Base-by-base conservation (phyloP, 2,329 filamentous ascomycete species). In the Phialemoniopsis sp. region DNA sequence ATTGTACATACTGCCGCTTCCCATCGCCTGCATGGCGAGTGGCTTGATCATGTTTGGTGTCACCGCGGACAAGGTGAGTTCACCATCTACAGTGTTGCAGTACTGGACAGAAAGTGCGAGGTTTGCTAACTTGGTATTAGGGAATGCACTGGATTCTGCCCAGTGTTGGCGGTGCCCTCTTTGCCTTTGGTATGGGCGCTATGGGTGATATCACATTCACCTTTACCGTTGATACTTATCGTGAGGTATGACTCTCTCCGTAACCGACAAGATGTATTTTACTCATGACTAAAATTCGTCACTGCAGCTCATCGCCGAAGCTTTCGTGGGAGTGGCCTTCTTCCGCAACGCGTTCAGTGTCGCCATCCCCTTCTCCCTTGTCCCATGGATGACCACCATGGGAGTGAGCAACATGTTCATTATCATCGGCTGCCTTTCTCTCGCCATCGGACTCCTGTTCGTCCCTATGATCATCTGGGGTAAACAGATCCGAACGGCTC, bases 81-180 rank as follows among this genome's bases (percentile, higher is more conserved):
- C 2, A 29, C 4, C n/a, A 29, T 37, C 16, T 26, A 10, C 21
- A 26, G 21, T 26, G 6, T 26, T 10, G 21, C 21, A 26, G 10
- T 26, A 6, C 21, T 26, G 10, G 21, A 26, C 10, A 26, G 21
- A 26, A n/a, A 13, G 19, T 3, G 18, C n/a, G n/a, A 34, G 2
- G 8, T 15, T 16, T 15, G n/a, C 14, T 13, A 7, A 36, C 31
- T 13, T 7, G 13, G 4, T 34, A 3, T 2, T 17, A 68, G 64
- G 63, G 64, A 3, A 63, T 66, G 62, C 64, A 66, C 29, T 68
- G 62, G 62, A 62, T 68, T 8, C 60, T 54, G 21, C 62, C 64
- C 0, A 63, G 55, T 2, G 45, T 67, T 0, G 64, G 56, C 0
- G 58, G 60, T 3, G 59, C 51, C 0, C 42, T 67, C 5, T 66